Percentiles rank a stretch among this genome's conserved stretches.
These are phyloP conservation scores for Tolypocladium cylindrosporum DNA, from an alignment of 2,329 filamentous ascomycete species.

Conservation along the genomic window DNA sequence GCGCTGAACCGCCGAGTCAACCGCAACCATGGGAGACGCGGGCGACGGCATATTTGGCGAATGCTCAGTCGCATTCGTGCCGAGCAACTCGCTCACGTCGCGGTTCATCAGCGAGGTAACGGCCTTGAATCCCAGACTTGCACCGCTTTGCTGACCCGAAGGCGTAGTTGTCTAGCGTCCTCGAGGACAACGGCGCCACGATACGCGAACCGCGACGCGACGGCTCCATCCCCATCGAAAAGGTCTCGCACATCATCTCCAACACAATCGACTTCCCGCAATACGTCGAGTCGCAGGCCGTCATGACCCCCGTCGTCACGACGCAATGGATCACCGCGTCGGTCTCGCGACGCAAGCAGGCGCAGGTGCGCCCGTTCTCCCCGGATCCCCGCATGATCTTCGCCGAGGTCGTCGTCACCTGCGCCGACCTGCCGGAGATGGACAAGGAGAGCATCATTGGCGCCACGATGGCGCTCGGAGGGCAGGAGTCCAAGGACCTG, in stretches of 20 bases:
- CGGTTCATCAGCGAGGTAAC: constrained; percentile 30
- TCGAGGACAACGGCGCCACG: constrained; percentile 39
- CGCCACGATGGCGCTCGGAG: constrained; percentile 81
- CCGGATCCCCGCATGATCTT: constrained; percentile 89
- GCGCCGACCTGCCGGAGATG: constrained; percentile 70
- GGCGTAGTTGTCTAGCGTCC: constrained; percentile 28
- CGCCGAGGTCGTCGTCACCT: constrained; percentile 71
- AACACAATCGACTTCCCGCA: constrained; percentile 86
- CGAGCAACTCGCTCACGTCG: constrained; percentile 27
- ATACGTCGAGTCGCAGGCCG: constrained; percentile 63
- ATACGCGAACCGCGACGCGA: constrained; percentile 37
- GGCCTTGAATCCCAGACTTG: not conserved
- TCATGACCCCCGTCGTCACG: constrained; percentile 76
- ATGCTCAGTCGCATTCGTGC: constrained; percentile 35
- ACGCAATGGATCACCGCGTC: constrained; percentile 71
- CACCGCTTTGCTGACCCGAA: constrained; percentile 4
- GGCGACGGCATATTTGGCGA: constrained; percentile 27
- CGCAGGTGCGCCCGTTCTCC: constrained; percentile 74
- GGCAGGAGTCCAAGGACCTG: constrained; percentile 63
- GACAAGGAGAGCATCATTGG: constrained; percentile 91
- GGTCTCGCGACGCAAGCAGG: constrained; percentile 57
- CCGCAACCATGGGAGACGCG: constrained; percentile 18
- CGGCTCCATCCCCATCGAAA: constrained; percentile 35
- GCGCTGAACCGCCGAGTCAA: not conserved
- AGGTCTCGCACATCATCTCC: constrained; percentile 49